Evolutionary conservation across 495 filamentous ascomycete genomes (phyloP), one percentile per base, ranked within the genome.

Genomic region (Podospora conica): DNA sequence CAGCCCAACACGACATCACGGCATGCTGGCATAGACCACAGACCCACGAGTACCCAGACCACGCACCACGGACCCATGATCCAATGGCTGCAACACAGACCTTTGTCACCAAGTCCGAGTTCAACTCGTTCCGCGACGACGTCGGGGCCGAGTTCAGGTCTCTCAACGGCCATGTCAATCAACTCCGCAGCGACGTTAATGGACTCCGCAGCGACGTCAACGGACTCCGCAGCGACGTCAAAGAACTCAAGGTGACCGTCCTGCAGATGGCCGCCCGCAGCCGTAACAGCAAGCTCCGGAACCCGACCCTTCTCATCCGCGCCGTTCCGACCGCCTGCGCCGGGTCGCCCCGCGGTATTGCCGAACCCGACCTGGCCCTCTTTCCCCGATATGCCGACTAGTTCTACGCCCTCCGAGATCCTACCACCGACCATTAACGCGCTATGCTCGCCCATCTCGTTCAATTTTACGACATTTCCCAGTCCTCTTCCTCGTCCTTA

Each of bases 241-340:
- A 23, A 18, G 22, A 58, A 23, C 23, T 58, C 55, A 58, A 58
- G 20, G 55, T 22, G n/a, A n/a, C 21, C 23, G 21, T 58, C 55
- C n/a, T n/a, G 23, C 55, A 58, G 55, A 24, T 58, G 55, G 55
- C 55, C n/a, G 55, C 55, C 55, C 55, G 55, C 55, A n/a, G n/a
- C n/a, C n/a, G n/a, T n/a, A 58, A 58, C 55, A 58, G 55, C 55
- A 58, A 58, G n/a, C 55, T 58, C 18, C 21, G 25, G 55, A 58
- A 58, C 25, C 55, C 55, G 23, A 58, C 55, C 21, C 55, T 58
- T 22, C 55, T 58, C 55, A 58, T 58, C 55, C 55, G 55, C 55
- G 10, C 55, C 55, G 23, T 23, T 23, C 55, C 55, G 21, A 58
- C 25, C 23, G n/a, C 55, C 23, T 27, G 55, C 21, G n/a, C 55